These are phyloP conservation scores for Aspergillus tamarii DNA, from an alignment of 2,329 filamentous ascomycete species.

Conservation along the genomic window DNA sequence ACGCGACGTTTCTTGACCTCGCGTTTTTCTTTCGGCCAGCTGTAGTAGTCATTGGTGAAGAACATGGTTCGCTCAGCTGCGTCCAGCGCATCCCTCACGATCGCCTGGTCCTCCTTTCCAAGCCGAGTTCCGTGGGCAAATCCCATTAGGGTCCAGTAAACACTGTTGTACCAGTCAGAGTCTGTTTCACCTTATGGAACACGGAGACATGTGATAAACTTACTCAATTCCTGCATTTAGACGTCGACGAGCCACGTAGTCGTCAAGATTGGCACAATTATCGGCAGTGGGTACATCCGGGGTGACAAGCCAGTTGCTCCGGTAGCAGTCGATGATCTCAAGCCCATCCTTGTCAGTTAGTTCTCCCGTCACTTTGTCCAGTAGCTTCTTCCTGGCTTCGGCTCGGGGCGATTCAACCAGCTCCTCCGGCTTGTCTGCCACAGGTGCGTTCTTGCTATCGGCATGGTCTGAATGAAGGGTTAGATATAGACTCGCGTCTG, in stretches of 20 bases:
- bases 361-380: conserved; percentile 14
- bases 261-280: conserved; percentile 17
- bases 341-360: conserved; percentile 17
- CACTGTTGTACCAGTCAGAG: conserved; percentile 4
- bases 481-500: not conserved
- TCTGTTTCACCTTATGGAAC: not conserved
- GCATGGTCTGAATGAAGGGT: not conserved
- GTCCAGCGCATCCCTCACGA: conserved; percentile 14
- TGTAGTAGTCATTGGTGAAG: conserved; percentile 22
- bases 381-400: conserved; percentile 11
- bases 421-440: conserved; percentile 8
- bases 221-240: conserved; percentile 18
- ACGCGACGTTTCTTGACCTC: conserved; percentile 11
- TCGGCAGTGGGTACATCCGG: conserved; percentile 16
- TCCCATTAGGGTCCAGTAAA: conserved; percentile 19
- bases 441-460: conserved; percentile 4
- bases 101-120: conserved; percentile 17
- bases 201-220: not conserved
- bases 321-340: conserved; percentile 19
- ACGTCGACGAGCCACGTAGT: conserved; percentile 16
- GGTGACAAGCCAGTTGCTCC: conserved; percentile 17
- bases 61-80: conserved; percentile 19
- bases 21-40: conserved; percentile 19
- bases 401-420: conserved; percentile 12
- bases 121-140: conserved; percentile 18